Evolutionary conservation across 345 rosid genomes (phyloP).

Genomic region (Combretum micranthum): DNA sequence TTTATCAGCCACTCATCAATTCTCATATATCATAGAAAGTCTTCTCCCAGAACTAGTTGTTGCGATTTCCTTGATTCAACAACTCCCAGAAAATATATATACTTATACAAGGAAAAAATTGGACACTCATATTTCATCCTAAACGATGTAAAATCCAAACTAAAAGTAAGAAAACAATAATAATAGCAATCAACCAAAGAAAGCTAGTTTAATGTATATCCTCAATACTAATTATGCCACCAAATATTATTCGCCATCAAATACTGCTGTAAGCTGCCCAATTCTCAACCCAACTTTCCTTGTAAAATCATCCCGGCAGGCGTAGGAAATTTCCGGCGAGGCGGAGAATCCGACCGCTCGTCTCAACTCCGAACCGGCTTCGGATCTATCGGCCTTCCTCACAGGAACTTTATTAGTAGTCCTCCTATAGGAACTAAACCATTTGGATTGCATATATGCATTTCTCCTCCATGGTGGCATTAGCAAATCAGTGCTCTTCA

Average conservation of each 20-base stretch:
- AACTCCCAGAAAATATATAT: no score
- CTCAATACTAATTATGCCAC: no score
- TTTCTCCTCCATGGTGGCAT: slow-evolving; percentile 88
- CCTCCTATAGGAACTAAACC: slow-evolving; percentile 66
- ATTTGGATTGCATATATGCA: slow-evolving; percentile 69
- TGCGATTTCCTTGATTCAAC: no score
- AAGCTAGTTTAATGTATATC: no score
- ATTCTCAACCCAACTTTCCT: slow-evolving; percentile 14
- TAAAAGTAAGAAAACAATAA: no score
- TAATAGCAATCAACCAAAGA: no score
- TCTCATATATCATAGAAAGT: no score
- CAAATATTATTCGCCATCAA: not conserved
- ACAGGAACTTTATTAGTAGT: slow-evolving; percentile 35
- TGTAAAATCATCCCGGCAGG: slow-evolving; percentile 18
- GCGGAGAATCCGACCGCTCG: slow-evolving; percentile 21
- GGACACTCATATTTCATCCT: no score
- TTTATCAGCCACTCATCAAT: no score
- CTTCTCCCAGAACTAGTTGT: no score
- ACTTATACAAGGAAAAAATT: no score
- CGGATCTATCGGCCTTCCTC: not conserved
- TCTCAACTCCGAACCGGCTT: slow-evolving; percentile 1
- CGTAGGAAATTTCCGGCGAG: slow-evolving; percentile 2
- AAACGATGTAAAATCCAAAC: no score
- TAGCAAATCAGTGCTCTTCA: slow-evolving; percentile 36
- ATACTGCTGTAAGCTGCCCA: slow-evolving; percentile 28